Evolutionary conservation across 495 filamentous ascomycete species (phyloP), one percentile per base, ranked within the genome.

Genomic region (Penicillium parvum): DNA sequence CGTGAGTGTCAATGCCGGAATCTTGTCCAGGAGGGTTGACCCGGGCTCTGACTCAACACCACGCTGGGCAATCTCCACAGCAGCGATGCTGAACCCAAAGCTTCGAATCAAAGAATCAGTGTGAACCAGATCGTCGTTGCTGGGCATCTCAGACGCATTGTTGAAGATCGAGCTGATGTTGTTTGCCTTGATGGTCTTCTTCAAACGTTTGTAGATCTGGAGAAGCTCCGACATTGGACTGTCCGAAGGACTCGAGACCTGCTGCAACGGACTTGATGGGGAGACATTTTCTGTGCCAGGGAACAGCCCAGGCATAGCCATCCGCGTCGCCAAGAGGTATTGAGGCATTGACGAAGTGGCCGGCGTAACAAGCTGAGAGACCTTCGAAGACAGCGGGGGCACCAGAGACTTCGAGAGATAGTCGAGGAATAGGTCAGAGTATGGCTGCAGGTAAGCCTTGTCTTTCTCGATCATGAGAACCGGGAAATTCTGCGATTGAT

Each of bases 21-120:
- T 85, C 52, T 83, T 89, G 46, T 90, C 85, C n/a, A 97, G 57
- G 22, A 96, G 66, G 0, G 84, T 90, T 52, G 74, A 72, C 14
- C 85, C 86, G 23, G 80, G 78, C 28, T 88, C 80, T 3, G 85
- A 83, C 43, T 86, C 84, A 2, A 89, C 69, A 10, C 94, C 92
- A 38, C 92, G 85, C 57, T 96, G 91, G 32, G 88, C 81, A 43
- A 99, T 96, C 62, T 99, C 92, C 5, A 85, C 81, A 0, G 88
- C 82, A 2, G 91, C 80, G 37, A 99, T 90, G n/a, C 91, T 89
- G 63, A 77, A 88, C 0, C 89, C 92, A 12, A 97, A 81, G 29
- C 82, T 77, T 34, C 72, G 73, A 23, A 86, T 82, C 29, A 97
- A 58, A 1, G 79, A 78, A 50, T 90, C 85, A 7, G 78, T 83